Conservation (phyloP, 2,329 filamentous ascomycete species). For the Aspergillus phoenicis region DNA sequence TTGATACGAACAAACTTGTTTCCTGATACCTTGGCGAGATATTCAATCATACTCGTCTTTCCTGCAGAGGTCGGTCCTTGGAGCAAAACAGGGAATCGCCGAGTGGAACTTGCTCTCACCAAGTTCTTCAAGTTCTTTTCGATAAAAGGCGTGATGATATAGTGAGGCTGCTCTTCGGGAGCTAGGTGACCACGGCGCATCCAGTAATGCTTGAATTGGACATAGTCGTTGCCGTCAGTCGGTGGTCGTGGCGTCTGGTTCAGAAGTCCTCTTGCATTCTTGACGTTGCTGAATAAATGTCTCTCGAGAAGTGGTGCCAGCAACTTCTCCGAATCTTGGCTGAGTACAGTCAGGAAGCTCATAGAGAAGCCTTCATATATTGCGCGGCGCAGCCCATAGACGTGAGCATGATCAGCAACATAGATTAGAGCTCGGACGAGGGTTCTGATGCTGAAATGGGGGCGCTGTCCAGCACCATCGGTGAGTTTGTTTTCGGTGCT, state of each 20-base stretch:
- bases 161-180: constrained; percentile 76
- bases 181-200: constrained; percentile 72
- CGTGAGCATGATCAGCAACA: constrained; percentile 77
- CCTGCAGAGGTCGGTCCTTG: constrained; percentile 96
- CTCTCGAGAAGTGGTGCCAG: constrained; percentile 79
- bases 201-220: constrained; percentile 90
- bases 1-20: constrained; percentile 99
- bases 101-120: constrained; percentile 87
- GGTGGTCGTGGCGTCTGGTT: constrained; percentile 77
- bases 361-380: constrained; percentile 96
- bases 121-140: constrained; percentile 93
- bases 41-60: constrained; percentile 99
- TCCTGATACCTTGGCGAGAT: constrained; percentile 91
- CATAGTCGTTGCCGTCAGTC: constrained; percentile 73
- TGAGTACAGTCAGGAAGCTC: constrained; percentile 91
- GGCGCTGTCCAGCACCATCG: constrained; percentile 92
- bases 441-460: constrained; percentile 95
- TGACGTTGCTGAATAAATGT: constrained; percentile 72
- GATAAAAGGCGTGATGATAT: constrained; percentile 95
- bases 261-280: constrained; percentile 71
- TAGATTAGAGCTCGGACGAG: constrained; percentile 88
- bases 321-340: constrained; percentile 76
- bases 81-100: constrained; percentile 88
- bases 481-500: constrained; percentile 82
- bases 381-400: constrained; percentile 82